Evolutionary conservation across 1,284 basidiomycete species (phyloP), one percentile per base, ranked within the genome.

Genomic region (Marasmius tenuissimus): DNA sequence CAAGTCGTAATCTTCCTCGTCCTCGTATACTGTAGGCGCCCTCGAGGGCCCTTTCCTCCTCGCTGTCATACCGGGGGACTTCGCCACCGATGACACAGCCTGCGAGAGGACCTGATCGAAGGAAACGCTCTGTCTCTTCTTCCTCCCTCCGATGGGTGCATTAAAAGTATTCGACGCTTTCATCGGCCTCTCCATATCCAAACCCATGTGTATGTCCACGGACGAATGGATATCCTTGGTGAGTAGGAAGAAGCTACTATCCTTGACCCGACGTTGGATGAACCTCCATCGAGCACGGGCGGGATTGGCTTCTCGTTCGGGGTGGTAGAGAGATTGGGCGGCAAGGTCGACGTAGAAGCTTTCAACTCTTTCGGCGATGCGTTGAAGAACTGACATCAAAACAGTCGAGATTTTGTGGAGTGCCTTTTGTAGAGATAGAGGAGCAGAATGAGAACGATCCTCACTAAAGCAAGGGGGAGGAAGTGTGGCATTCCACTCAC

Each of bases 41-140:
- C 47, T 27, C 22, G 57, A 18, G 6, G 35, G 20, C 47, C 20
- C 27, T 22, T n/a, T 33, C 54, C 53, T 39, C 14, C 14, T 16
- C 55, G 33, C 16, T 11, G 22, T 50, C 34, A 37, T 18, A 11
- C 3, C 10, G 42, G 50, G 47, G 18, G 48, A 49, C 6, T 40
- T 48, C 27, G 57, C 52, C 3, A 63, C 58, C 8, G 35, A 57
- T 7, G 58, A 50, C n/a, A 63, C 52, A 12, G 61, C 61, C 20
- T 60, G 58, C 9, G 45, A 57, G 7, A 63, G 47, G 14, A 63
- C 59, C 38, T 63, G 61, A 50, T 63, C 61, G 38, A 63, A 63
- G 14, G 58, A 50, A 4, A 63, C 59, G 33, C 57, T 63, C 67
- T 71, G 53, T 62, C 68, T 48, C 70, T 75, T 1, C 61, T 65